Evolutionary conservation across 768 basidiomycete genomes (phyloP), one percentile per base, ranked within the genome.

Genomic region (Tricholomella constricta): DNA sequence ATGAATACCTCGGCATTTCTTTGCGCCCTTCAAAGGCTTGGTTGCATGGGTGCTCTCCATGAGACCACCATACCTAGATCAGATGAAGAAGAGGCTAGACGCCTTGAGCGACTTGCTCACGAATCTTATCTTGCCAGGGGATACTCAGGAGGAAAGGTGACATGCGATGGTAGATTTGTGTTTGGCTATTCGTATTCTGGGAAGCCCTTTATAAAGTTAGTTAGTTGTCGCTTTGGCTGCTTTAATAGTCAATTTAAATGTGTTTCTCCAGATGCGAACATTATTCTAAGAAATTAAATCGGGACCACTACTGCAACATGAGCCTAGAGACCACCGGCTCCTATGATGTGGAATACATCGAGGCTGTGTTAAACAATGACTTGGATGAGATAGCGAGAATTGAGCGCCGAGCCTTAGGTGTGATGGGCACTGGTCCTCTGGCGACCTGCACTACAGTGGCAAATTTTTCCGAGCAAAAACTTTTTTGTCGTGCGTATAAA

Each of bases 401-500:
- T 51, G 60, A 56, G 26, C 19, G 17, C 0, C 11, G n/a, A 3
- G 59, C 54, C 11, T 6, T 20, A 2, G 44, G 12, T 10, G 12
- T 12, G 4, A 10, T 40, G 9, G 54, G 53, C 1, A 48, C 36
- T 42, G 58, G 60, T 1, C 60, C 60, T n/a, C 31, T 43, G n/a
- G 36, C 34, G 8, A 6, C 23, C 1, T 61, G 54, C 37, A 19
- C 11, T 17, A 56, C 40, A 3, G 43, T 61, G 4, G n/a, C 32
- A 8, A 61, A 56, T 32, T 31, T 23, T 19, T 38, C 44, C 9
- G 41, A 48, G 1, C 22, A 41, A 6, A 32, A 27, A 42, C 9
- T 43, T 15, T 47, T 31, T 29, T 61, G 60, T 43, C 54, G 55
- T 61, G 48, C n/a, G n/a, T n/a, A n/a, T n/a, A n/a, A n/a, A n/a